phyloP scores from a whole-genome alignment of 164 flowering plant genomes.

The Tinospora cordifolia region DNA sequence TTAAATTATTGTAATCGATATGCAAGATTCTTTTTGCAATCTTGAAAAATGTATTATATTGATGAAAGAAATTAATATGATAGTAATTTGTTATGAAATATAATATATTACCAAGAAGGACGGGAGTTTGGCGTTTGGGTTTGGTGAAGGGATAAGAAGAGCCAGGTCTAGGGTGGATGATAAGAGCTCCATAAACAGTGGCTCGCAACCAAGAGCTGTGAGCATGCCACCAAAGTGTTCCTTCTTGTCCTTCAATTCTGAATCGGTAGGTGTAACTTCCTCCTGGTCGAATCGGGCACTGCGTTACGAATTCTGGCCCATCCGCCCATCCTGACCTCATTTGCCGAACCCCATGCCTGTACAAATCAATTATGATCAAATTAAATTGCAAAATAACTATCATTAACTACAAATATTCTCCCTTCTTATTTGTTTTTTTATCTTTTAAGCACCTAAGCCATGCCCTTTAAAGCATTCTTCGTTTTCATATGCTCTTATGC shows the following conservation, averaged over 20 bases:
- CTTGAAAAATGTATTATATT: too few species aligned
- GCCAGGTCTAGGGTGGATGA: conserved; percentile 55
- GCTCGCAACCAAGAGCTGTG: conserved; percentile 72
- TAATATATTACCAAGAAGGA: conserved; percentile 73
- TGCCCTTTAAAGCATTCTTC: too few species aligned
- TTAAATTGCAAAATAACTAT: too few species aligned
- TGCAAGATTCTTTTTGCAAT: too few species aligned
- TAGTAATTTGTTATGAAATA: too few species aligned
- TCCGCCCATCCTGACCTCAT: conserved; percentile 88
- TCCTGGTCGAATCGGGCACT: conserved; percentile 65
- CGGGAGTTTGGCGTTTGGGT: conserved; percentile 53
- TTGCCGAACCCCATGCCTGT: conserved; percentile 38
- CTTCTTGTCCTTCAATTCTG: conserved; percentile 40
- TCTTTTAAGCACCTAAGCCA: too few species aligned
- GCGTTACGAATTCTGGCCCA: conserved; percentile 43
- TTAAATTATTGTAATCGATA: too few species aligned
- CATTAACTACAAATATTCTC: too few species aligned
- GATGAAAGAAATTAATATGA: too few species aligned
- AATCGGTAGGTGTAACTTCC: conserved; percentile 72
- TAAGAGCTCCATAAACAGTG: conserved; percentile 84
- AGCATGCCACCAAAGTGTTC: too few species aligned
- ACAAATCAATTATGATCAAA: neutral
- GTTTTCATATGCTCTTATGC: neutral
- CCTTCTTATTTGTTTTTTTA: too few species aligned
- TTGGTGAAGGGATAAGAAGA: conserved; percentile 55